phyloP scores from a whole-genome alignment of 352 stramenopile genomes.

The Blastocystis sp. region DNA sequence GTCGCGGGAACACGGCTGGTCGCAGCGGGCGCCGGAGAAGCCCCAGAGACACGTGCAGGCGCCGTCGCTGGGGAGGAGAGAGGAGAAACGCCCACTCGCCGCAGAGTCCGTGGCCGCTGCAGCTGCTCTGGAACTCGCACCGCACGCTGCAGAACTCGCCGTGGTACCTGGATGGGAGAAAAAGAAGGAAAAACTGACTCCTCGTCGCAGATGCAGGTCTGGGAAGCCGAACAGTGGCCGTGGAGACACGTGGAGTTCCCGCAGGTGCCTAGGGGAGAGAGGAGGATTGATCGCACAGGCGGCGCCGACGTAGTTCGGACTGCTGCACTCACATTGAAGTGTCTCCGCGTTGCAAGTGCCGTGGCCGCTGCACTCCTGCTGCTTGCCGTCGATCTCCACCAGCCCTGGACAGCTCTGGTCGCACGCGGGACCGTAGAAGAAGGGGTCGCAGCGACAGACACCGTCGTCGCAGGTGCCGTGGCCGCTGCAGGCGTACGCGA shows the following conservation, averaged over 20 bases:
- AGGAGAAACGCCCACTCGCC: neutral
- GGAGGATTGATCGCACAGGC: too few species aligned
- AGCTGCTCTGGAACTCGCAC: neutral
- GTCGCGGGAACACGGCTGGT: neutral
- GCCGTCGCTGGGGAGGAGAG: neutral
- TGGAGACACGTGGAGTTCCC: neutral
- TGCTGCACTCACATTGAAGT: neutral
- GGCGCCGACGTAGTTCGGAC: neutral
- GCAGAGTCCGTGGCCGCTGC: neutral
- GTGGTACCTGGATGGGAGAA: neutral
- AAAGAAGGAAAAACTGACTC: neutral
- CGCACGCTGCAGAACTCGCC: conserved; percentile 6
- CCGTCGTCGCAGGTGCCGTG: neutral
- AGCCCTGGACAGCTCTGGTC: neutral
- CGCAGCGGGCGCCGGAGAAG: neutral
- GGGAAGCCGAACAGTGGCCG: neutral
- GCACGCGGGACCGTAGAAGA: neutral
- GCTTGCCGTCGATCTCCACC: neutral
- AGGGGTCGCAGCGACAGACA: neutral
- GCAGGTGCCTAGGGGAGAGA: too few species aligned
- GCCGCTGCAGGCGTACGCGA: neutral
- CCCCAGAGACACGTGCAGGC: neutral
- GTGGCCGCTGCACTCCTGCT: conserved; percentile 1
- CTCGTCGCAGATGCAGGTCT: neutral
- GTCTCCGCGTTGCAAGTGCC: neutral